Conservation (phyloP, 495 filamentous ascomycete species). For the Pyrenula massariospora region DNA sequence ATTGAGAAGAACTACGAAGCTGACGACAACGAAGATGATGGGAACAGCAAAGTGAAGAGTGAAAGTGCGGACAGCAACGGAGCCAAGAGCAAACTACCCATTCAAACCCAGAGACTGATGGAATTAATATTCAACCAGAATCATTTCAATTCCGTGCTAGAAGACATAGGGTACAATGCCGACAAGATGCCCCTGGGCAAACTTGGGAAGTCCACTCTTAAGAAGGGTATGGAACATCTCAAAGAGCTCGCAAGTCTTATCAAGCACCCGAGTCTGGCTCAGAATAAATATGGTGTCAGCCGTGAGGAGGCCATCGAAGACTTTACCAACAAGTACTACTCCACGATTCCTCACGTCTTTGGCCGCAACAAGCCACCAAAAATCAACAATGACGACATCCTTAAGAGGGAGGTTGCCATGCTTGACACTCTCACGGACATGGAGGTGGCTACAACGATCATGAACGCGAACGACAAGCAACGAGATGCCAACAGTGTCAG, state of each 20-base stretch:
- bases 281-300: conserved; percentile 28
- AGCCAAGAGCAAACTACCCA: conserved; percentile 41
- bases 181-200: conserved; percentile 75
- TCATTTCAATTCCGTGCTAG: conserved; percentile 53
- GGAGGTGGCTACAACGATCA: conserved; percentile 68
- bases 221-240: conserved; percentile 55
- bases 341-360: conserved; percentile 71
- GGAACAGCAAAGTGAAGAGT: conserved; percentile 15
- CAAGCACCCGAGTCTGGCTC: conserved; percentile 31
- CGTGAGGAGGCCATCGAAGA: conserved; percentile 34
- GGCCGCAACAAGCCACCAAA: conserved; percentile 60
- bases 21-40: conserved; percentile 54
- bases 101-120: conserved; percentile 54
- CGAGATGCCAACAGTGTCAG: conserved; percentile 36
- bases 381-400: conserved; percentile 35
- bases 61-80: conserved; percentile 14
- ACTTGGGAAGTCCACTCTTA: conserved; percentile 64
- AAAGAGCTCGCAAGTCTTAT: conserved; percentile 62
- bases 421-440: conserved; percentile 71
- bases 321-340: conserved; percentile 66
- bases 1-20: conserved; percentile 57
- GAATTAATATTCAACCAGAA: conserved; percentile 71
- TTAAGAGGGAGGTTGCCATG: conserved; percentile 66
- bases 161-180: conserved; percentile 60
- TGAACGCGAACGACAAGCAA: conserved; percentile 47